Evolutionary conservation across 1,139 yeast genomes (phyloP), one percentile per base, ranked within the genome.

Genomic region (Blastobotrys malaysiensis): DNA sequence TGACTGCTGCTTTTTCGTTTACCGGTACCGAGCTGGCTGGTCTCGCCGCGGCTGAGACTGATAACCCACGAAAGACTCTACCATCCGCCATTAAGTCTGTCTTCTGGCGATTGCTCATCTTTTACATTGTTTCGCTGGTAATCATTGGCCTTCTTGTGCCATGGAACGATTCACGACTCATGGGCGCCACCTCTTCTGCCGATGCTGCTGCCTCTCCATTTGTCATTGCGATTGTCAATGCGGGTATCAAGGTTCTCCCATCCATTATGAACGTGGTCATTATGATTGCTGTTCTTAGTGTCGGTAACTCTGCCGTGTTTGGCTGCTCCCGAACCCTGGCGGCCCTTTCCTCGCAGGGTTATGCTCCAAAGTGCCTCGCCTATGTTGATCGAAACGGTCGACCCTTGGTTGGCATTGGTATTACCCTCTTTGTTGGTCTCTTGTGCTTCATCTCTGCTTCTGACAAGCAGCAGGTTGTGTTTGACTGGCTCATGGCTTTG

Each of bases 11-110:
- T 5, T 90, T 88, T 71, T 83, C 96, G 2, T 86, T 88, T 65
- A 91, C 91, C 53, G 95, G 95, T 64, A 81, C 86, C 51, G 96
- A 88, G 71, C 77, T 86, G 65, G 86, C 85, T 55, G 95, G 95
- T 54, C 74, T 89, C 61, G 90, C 95, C 18, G 90, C 95, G 36
- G 89, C 95, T 18, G 96, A 89, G 72, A 83, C 95, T 49, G 77
- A 76, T 48, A 82, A 86, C 68, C 96, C 96, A 52, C 77, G 86
- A 67, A 77, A 76, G 64, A 74, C 86, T 5, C 76, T 86, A 52
- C 89, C 91, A 54, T 72, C 76, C 56, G 89, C 90, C 43, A 80
- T 82, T 58, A 85, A 84, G 68, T 89, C 83, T 64, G 88, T 84
- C 14, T 81, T 83, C 69, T 84, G 87, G 84, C 78, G 91, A 72